phyloP scores from a whole-genome alignment of 495 filamentous ascomycete species.

The Penicillium flavigenum region DNA sequence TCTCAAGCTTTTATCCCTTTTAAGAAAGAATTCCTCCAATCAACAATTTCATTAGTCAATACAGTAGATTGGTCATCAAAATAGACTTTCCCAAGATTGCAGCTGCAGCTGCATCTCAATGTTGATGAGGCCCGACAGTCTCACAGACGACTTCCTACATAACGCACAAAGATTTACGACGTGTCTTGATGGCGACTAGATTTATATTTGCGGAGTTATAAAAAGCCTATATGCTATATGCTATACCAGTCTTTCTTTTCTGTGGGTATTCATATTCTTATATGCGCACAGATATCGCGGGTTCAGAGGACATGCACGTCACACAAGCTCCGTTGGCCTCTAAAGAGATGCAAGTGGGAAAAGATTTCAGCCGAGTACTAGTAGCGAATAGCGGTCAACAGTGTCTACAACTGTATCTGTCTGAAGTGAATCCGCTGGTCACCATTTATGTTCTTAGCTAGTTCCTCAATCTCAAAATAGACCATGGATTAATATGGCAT shows the following conservation, averaged over 20 bases:
- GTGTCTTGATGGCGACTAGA: neutral
- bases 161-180: neutral
- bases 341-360: neutral
- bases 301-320: neutral
- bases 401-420: neutral
- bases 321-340: neutral
- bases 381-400: neutral
- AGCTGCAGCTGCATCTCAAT: neutral
- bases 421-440: neutral
- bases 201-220: neutral
- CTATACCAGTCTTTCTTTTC: neutral
- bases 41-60: neutral
- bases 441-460: neutral
- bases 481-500: neutral
- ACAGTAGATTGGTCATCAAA: neutral
- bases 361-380: no score
- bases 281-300: neutral
- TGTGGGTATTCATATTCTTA: neutral
- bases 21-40: neutral
- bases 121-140: neutral
- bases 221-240: neutral
- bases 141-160: neutral
- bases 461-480: no score
- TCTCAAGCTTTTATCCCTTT: neutral
- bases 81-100: neutral